Base-by-base conservation (phyloP, 2,329 filamentous ascomycete genomes). In the Paecilomyces sp. region DNA sequence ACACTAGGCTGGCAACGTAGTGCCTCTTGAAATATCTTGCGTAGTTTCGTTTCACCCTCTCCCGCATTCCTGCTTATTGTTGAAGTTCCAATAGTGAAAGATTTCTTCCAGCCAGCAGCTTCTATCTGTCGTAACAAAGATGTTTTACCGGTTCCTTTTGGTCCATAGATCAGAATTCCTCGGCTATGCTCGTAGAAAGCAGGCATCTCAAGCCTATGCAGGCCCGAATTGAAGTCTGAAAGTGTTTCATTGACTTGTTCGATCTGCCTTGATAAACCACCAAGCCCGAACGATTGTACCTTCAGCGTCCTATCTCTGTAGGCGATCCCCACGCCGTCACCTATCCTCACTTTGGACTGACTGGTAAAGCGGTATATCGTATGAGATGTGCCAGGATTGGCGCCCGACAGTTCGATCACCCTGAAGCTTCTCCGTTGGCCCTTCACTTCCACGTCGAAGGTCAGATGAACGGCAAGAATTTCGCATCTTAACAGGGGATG, bases 111-210 rank as follows among this genome's bases (percentile, higher is more conserved):
- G 60, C 82, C 82, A 0, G 86, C 84, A 6, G 79, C 81, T 8
- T 86, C 83, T 22, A 97, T 80, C 33, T 84, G 83, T 15, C 88
- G 74, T 1, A 97, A 77, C 0, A 97, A 79, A 63, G 89, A 82
- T 0, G 86, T 88, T 76, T 97, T 97, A 25, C 93, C 93, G 0
- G 90, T 95, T 11, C 93, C 92, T 62, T 85, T 85, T 18, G 90
- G 87, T 13, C 93, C 93, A 70, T 95, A 88, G 3, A 97, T 79
- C 25, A 94, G 81, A 36, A 94, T 82, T 0, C 85, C 86, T 57
- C 83, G 83, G 77, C 65, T 75, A 66, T 69, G 72, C 67, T 67
- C 71, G 65, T 73, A 77, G 58, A 72, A 82, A 52, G 64, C 67
- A 58, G 69, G 78, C 77, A 76, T 74, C n/a, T 62, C 64, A 41